phyloP scores from a whole-genome alignment of 306 rosid genomes.

The Dicorynia guianensis region DNA sequence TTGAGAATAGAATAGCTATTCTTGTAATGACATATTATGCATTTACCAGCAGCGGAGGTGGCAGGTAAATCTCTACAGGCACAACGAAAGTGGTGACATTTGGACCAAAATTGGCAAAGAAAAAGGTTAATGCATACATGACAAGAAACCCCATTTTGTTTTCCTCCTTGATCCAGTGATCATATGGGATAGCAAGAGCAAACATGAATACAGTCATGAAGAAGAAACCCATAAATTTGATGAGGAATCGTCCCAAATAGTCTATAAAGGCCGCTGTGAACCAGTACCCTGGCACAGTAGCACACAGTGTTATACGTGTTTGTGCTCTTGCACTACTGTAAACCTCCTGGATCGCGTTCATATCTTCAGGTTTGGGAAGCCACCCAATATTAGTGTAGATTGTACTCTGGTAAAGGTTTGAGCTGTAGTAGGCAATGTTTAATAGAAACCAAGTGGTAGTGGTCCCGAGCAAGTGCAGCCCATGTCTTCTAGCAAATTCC shows the following conservation, averaged over 20 bases:
- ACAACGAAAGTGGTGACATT: conserved; percentile 48
- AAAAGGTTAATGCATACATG: conserved; percentile 41
- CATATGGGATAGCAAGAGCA: conserved; percentile 38
- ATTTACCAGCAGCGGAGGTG: conserved; percentile 45
- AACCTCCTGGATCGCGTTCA: conserved; percentile 49
- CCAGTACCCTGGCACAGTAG: conserved; percentile 48
- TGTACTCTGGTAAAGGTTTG: conserved; percentile 45
- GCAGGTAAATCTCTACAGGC: conserved; percentile 46
- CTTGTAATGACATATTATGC: too few species aligned
- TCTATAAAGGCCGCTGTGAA: conserved; percentile 47
- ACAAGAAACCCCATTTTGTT: conserved; percentile 39
- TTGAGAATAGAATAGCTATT: too few species aligned
- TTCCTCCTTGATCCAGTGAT: conserved; percentile 41
- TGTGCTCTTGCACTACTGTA: conserved; percentile 39
- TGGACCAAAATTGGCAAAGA: conserved; percentile 47
- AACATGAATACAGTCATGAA: conserved; percentile 51
- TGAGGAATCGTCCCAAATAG: conserved; percentile 33
- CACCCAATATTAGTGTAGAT: conserved; percentile 41
- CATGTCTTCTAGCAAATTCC: conserved; percentile 34
- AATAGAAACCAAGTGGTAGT: conserved; percentile 43
- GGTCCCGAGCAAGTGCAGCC: conserved; percentile 43
- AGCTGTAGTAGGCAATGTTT: conserved; percentile 44
- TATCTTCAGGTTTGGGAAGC: conserved; percentile 37
- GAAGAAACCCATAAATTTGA: conserved; percentile 47
- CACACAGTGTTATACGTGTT: conserved; percentile 40